These are phyloP conservation scores for Pseudogymnoascus sp. DNA, from an alignment of 2,329 filamentous ascomycete genomes.

Conservation along the genomic window DNA sequence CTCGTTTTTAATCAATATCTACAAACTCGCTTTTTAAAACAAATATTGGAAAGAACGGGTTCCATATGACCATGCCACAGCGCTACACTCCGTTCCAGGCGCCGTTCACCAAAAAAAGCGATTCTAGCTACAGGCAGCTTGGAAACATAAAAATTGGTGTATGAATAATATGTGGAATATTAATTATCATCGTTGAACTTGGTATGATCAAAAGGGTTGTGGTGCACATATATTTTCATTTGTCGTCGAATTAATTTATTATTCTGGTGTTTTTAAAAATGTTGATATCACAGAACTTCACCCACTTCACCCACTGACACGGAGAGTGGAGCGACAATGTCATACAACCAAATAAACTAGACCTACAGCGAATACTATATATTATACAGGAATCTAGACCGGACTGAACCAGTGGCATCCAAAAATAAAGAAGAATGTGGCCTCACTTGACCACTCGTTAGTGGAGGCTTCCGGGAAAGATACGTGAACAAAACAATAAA, in stretches of 20 bases:
- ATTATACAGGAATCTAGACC: background rate
- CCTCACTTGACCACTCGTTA: background rate
- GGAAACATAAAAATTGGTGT: background rate
- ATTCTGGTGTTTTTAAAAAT: background rate
- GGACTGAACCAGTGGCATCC: background rate
- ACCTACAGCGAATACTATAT: too few relatives aligned
- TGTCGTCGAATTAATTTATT: background rate
- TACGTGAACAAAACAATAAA: too few relatives aligned
- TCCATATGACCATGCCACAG: background rate
- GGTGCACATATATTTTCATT: background rate
- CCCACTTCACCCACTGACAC: background rate
- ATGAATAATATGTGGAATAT: background rate
- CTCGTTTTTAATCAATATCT: background rate
- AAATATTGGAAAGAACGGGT: background rate
- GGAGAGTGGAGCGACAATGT: background rate
- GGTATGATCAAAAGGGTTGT: background rate
- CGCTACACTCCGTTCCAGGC: background rate
- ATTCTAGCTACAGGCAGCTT: background rate
- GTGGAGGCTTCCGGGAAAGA: background rate
- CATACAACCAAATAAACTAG: background rate
- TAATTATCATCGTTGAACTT: background rate
- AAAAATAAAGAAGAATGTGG: background rate
- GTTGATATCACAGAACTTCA: background rate
- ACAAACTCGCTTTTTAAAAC: too few relatives aligned
- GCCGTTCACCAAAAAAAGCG: background rate